These are phyloP conservation scores for Melanopsichium pennsylvanicum DNA, from an alignment of 1,284 basidiomycete genomes.

Conservation along the genomic window DNA sequence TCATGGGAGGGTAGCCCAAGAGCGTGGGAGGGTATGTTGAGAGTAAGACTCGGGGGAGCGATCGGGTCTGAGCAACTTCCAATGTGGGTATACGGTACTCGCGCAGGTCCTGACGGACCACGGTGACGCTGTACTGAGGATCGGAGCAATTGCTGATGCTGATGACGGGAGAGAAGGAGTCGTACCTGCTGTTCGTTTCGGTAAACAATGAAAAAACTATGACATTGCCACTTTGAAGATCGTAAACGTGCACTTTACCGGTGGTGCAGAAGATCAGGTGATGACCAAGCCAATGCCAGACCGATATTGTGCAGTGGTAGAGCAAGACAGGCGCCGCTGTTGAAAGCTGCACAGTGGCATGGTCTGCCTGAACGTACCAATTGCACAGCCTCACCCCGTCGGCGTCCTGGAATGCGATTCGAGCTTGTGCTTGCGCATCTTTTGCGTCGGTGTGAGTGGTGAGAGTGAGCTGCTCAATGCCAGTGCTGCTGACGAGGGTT, in stretches of 20 bases:
- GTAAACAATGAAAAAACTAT: neutral
- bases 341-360: neutral
- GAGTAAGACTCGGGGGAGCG: neutral
- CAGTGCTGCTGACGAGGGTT: slow-evolving; percentile 13
- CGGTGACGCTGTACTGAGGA: neutral
- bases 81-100: slow-evolving; percentile 9
- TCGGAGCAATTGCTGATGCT: slow-evolving; percentile 3
- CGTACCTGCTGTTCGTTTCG: slow-evolving; percentile 1
- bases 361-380: neutral
- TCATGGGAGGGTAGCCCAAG: slow-evolving; percentile 30
- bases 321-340: neutral
- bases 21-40: slow-evolving; percentile 9
- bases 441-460: neutral
- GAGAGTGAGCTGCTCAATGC: slow-evolving; percentile 14
- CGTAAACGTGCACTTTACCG: slow-evolving; percentile 12
- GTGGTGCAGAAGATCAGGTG: slow-evolving; percentile 24
- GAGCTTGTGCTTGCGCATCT: neutral
- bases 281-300: slow-evolving; percentile 22
- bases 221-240: neutral
- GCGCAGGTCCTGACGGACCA: slow-evolving; percentile 29
- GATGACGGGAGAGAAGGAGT: slow-evolving; percentile 22
- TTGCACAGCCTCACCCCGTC: slow-evolving; percentile 14
- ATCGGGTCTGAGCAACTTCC: neutral
- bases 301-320: slow-evolving; percentile 13
- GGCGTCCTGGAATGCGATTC: slow-evolving; percentile 26